A percentile compares a stretch with the other conserved stretches of the same genome.
phyloP scores from a whole-genome alignment of 225 moss, liverwort and hornwort species.

The Rhytidiadelphus loreus region DNA sequence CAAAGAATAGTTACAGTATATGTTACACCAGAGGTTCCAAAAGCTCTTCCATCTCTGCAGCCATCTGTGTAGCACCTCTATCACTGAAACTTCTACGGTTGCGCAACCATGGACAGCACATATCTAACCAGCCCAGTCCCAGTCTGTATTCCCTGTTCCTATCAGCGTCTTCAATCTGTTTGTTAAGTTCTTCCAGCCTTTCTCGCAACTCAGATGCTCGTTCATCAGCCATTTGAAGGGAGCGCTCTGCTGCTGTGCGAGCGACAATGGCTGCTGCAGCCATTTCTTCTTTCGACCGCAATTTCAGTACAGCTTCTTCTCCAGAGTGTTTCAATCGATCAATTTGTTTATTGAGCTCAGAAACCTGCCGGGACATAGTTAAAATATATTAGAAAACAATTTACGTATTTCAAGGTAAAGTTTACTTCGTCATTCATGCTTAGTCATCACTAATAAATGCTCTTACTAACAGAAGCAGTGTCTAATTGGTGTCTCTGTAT shows the following conservation, averaged over 20 bases:
- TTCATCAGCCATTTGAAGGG: conserved; percentile 95
- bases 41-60: conserved; percentile 96
- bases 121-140: conserved; percentile 55
- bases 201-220: conserved; percentile 74
- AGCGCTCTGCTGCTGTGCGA: conserved; percentile 86
- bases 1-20: conserved; percentile 34
- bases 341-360: conserved; percentile 64
- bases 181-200: conserved; percentile 80
- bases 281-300: conserved; percentile 97
- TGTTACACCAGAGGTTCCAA: conserved; percentile 78
- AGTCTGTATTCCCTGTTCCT: conserved; percentile 48
- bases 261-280: conserved; percentile 83
- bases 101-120: conserved; percentile 89
- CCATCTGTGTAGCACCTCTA: conserved; percentile 34
- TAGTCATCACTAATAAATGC: neutral
- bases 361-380: conserved; percentile 35
- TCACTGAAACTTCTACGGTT: conserved; percentile 43
- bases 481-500: neutral
- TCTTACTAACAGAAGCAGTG: neutral
- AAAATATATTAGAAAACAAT: neutral
- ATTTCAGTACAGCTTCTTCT: conserved; percentile 62
- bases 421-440: neutral
- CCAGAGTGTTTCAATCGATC: conserved; percentile 43
- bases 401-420: neutral
- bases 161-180: conserved; percentile 71